These are phyloP conservation scores for Telopea speciosissima DNA, from an alignment of 177 flowering plant species.

Conservation along the genomic window DNA sequence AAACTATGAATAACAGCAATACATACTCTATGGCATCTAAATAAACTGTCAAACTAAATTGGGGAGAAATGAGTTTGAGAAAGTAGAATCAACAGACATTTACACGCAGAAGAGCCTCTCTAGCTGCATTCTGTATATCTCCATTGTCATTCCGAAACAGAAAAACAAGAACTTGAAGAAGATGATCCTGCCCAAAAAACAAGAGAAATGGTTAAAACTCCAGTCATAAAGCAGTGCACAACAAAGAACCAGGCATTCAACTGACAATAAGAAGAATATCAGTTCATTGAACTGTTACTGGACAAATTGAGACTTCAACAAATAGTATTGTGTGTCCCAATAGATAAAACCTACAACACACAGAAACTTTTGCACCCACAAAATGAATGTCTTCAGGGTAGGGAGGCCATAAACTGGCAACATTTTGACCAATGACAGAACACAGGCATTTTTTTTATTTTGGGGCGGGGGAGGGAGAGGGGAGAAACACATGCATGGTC, in stretches of 20 bases:
- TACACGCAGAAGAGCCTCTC: conserved; percentile 60
- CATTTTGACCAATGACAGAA: neutral
- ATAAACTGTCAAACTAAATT: neutral
- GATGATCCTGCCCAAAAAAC: conserved; percentile 41
- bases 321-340: neutral
- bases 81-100: conserved; percentile 38
- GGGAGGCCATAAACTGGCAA: neutral
- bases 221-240: neutral
- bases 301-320: neutral
- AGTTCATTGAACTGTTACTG: neutral
- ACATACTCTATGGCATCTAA: neutral
- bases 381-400: neutral
- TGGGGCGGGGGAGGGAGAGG: no score
- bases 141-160: conserved; percentile 48
- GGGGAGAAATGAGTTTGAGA: neutral
- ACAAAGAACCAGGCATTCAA: neutral
- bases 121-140: conserved; percentile 59
- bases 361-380: neutral
- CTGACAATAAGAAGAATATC: neutral
- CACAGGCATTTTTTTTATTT: no score
- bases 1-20: neutral
- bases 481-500: no score
- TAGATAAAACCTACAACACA: no score
- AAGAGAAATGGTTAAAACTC: neutral
- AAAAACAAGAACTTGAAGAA: conserved; percentile 48